Conservation (phyloP, 208 protist genomes). For the Angomonas deanei region DNA sequence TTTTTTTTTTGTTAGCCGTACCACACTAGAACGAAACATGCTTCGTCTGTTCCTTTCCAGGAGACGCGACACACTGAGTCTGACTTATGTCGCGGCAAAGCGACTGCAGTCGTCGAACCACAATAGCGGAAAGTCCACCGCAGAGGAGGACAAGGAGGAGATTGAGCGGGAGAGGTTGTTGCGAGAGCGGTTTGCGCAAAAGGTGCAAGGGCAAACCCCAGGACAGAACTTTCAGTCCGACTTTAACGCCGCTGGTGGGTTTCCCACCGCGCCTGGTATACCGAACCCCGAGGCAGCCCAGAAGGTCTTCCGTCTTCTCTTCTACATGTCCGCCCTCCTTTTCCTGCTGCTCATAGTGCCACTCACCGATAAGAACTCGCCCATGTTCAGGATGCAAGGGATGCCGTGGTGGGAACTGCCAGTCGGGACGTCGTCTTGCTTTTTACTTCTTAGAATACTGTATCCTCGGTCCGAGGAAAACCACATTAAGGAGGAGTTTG, state of each 20-base stretch:
- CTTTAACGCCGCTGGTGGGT: conserved; percentile 6
- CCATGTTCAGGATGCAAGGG: conserved; percentile 60
- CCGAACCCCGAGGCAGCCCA: neutral
- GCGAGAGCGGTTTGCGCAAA: conserved; percentile 73
- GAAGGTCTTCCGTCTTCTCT: conserved; percentile 48
- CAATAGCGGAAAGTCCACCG: conserved; percentile 18
- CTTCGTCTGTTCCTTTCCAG: too few species aligned
- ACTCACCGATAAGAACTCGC: conserved; percentile 40
- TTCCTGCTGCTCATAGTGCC: conserved; percentile 43
- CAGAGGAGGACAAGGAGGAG: conserved; percentile 76
- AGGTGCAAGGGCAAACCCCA: conserved; percentile 53
- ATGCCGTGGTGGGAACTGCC: conserved; percentile 79
- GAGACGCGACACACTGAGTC: too few species aligned
- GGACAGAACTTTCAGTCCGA: neutral
- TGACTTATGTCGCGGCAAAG: neutral
- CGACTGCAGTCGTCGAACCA: neutral
- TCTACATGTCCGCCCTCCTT: conserved; percentile 50
- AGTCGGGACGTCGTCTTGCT: conserved; percentile 48
- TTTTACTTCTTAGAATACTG: conserved; percentile 53
- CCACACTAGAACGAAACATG: too few species aligned
- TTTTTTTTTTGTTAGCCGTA: too few species aligned
- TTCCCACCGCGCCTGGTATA: conserved; percentile 14
- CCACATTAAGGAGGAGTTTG: conserved; percentile 74
- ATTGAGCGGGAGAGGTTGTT: conserved; percentile 67
- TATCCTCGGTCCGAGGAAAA: conserved; percentile 56